These are phyloP conservation scores for Quercus rubra DNA, from an alignment of 306 rosid species.

Conservation along the genomic window DNA sequence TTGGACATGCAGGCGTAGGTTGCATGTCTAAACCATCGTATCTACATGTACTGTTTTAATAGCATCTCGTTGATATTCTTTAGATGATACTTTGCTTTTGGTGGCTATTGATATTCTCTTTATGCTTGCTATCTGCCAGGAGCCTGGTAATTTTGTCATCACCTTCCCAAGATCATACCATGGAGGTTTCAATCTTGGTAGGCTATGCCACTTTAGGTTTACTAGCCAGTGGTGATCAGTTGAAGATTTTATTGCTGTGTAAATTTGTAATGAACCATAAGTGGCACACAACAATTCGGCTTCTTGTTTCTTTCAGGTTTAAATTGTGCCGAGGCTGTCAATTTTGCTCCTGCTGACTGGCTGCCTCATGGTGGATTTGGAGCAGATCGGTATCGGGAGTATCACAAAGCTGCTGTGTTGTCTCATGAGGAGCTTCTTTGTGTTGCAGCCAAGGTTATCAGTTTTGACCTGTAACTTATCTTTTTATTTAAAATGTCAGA, in stretches of 20 bases:
- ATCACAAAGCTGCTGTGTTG: constrained; percentile 82
- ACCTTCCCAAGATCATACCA: constrained; percentile 97
- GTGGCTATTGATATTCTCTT: constrained; percentile 18
- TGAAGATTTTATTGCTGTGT: constrained; percentile 5
- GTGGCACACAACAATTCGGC: constrained; percentile 1
- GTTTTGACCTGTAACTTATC: constrained; percentile 13
- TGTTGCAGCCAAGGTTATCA: constrained; percentile 77
- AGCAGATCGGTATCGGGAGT: constrained; percentile 83
- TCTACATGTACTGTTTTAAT: not conserved
- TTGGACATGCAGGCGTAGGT: not conserved
- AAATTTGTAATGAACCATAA: constrained; percentile 7
- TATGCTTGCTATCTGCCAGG: constrained; percentile 51
- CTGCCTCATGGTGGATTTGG: constrained; percentile 93
- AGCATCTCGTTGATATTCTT: not conserved
- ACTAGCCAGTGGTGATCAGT: constrained; percentile 14
- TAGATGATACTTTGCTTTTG: not conserved
- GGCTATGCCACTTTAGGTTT: constrained; percentile 23
- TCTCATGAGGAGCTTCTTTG: constrained; percentile 98
- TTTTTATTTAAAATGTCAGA: not conserved
- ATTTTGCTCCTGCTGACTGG: constrained; percentile 99
- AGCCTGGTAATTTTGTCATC: constrained; percentile 95
- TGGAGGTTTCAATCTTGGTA: constrained; percentile 98
- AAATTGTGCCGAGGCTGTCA: constrained; percentile 99
- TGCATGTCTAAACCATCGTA: not conserved
- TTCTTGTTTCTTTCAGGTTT: constrained; percentile 58